These are phyloP conservation scores for Calonectria pseudoreteaudii DNA, from an alignment of 2,329 filamentous ascomycete species.

Conservation along the genomic window DNA sequence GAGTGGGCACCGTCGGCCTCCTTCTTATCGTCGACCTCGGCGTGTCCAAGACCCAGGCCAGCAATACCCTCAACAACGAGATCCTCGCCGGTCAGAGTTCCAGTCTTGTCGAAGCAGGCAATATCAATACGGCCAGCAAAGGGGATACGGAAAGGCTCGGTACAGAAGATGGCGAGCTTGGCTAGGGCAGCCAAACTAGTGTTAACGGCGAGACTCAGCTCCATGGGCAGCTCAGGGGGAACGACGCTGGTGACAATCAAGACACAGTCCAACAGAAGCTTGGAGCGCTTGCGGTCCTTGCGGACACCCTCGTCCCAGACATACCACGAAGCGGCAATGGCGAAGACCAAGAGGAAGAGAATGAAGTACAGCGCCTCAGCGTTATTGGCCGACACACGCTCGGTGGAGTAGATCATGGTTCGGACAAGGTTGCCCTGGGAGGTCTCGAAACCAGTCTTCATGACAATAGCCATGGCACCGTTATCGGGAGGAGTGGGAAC, in stretches of 20 bases:
- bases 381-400: conserved; percentile 98
- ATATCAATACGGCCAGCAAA: conserved; percentile 95
- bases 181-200: conserved; percentile 94
- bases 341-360: conserved; percentile 94
- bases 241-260: conserved; percentile 98
- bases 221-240: conserved; percentile 98
- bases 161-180: conserved; percentile 98
- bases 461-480: conserved; percentile 91
- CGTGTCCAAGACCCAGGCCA: conserved; percentile 80
- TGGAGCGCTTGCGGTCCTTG: conserved; percentile 95
- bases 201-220: conserved; percentile 96
- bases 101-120: conserved; percentile 98
- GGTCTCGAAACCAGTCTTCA: conserved; percentile 98
- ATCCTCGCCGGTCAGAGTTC: conserved; percentile 95
- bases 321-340: conserved; percentile 97
- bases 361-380: conserved; percentile 97
- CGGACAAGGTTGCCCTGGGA: conserved; percentile 97
- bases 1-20: conserved; percentile 87
- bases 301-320: conserved; percentile 97
- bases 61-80: conserved; percentile 97
- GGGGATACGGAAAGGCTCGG: conserved; percentile 97
- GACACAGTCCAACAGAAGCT: conserved; percentile 95
- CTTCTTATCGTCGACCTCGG: conserved; percentile 71
- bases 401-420: conserved; percentile 99
- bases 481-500: conserved; percentile 90